phyloP scores from a whole-genome alignment of 208 protist species.

The Sergeia podlipaevii region DNA sequence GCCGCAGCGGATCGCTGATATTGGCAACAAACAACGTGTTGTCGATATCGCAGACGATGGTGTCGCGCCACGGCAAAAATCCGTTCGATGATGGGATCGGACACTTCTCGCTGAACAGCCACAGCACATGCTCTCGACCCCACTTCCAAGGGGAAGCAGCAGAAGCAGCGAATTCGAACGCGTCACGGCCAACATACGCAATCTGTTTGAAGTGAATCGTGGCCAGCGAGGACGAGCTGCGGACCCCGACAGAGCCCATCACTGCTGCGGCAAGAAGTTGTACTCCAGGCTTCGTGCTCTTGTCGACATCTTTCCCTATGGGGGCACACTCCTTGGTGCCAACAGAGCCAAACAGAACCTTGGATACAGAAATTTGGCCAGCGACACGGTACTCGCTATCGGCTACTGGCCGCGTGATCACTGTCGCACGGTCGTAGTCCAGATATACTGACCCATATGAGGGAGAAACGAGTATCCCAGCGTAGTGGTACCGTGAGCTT shows the following conservation, averaged over 20 bases:
- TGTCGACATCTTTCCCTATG: background rate
- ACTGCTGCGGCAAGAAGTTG: constrained; percentile 16
- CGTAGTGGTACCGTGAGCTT: constrained; percentile 18
- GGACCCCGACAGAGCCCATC: constrained; percentile 14
- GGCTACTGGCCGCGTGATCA: constrained; percentile 6
- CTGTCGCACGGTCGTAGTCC: constrained; percentile 18
- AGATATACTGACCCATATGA: constrained; percentile 19
- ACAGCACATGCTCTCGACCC: too few species aligned
- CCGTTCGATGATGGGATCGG: too few species aligned
- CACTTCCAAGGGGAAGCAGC: too few species aligned
- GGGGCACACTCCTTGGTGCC: background rate
- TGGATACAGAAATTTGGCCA: constrained; percentile 7
- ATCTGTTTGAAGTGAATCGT: too few species aligned
- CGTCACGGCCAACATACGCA: too few species aligned
- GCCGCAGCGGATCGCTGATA: too few species aligned
- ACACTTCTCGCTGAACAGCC: too few species aligned
- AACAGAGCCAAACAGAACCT: constrained; percentile 9
- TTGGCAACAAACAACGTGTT: too few species aligned
- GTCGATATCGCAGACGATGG: too few species aligned
- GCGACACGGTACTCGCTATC: background rate
- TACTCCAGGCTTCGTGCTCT: background rate
- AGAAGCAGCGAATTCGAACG: too few species aligned
- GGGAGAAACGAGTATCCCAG: constrained; percentile 19
- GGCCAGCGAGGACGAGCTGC: constrained; percentile 19
- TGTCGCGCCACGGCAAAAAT: too few species aligned